Evolutionary conservation across 2,329 filamentous ascomycete genomes (phyloP).

Genomic region (Diplodia sapinea): DNA sequence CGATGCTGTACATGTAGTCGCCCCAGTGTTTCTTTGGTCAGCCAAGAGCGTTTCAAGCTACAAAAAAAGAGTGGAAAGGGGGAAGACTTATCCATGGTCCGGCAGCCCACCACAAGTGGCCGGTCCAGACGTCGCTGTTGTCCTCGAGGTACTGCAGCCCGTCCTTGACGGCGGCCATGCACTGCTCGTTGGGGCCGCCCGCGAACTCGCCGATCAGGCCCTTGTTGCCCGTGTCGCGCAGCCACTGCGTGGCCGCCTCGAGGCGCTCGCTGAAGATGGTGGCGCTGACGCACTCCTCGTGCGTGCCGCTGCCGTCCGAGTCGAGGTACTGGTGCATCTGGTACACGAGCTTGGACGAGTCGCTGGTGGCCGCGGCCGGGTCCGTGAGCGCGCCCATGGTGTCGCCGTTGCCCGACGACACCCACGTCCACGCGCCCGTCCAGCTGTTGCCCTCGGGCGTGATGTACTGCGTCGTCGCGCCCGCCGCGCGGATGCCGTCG

Average conservation of each 20-base stretch:
- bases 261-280: slow-evolving; percentile 63
- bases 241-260: slow-evolving; percentile 59
- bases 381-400: slow-evolving; percentile 58
- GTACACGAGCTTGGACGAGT: slow-evolving; percentile 53
- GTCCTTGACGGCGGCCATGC: slow-evolving; percentile 57
- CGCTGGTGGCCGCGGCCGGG: slow-evolving; percentile 51
- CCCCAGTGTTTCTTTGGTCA: slow-evolving; percentile 37
- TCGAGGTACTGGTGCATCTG: slow-evolving; percentile 70
- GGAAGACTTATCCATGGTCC: slow-evolving; percentile 52
- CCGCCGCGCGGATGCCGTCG: slow-evolving; percentile 53
- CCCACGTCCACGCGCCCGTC: slow-evolving; percentile 57
- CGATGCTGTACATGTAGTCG: slow-evolving; percentile 52
- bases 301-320: slow-evolving; percentile 60
- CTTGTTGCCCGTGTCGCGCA: slow-evolving; percentile 59
- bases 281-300: slow-evolving; percentile 55
- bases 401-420: slow-evolving; percentile 53
- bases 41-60: not conserved
- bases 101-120: slow-evolving; percentile 62
- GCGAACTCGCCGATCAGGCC: slow-evolving; percentile 63
- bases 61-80: no score
- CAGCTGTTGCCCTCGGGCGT: slow-evolving; percentile 64
- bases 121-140: slow-evolving; percentile 61
- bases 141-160: slow-evolving; percentile 56
- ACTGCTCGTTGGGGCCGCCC: slow-evolving; percentile 57
- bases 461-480: slow-evolving; percentile 60